Evolutionary conservation across 2,329 filamentous ascomycete genomes (phyloP), one percentile per base, ranked within the genome.

Genomic region (Coniochaeta pulveracea): DNA sequence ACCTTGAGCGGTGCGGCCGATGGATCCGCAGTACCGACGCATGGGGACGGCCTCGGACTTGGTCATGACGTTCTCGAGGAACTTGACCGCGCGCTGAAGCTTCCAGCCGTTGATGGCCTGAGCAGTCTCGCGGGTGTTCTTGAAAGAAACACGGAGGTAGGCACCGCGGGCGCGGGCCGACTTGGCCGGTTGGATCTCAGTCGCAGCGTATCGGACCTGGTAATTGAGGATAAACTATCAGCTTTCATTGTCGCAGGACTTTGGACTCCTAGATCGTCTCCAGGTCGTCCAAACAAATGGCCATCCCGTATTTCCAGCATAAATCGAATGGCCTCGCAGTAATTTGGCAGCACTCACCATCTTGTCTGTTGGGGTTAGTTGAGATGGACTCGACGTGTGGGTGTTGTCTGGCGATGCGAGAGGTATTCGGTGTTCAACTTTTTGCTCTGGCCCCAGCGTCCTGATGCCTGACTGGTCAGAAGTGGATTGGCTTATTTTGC

Each of bases 51-150:
- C 89, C 80, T 98, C 91, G 68, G 81, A 85, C 76, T 98, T 85
- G 68, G 81, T 82, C 69, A 85, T 77, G 56, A 98, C 91, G 67
- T 98, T 96, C 75, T 94, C 85, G 61, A 98, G 85, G 80, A 93
- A 98, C 61, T 80, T 79, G 52, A 95, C 70, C 57, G 91, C 91
- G 60, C 91, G 88, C 69, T 85, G 75, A 60, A 96, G 64, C 76
- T 95, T 95, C 86, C 86, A 94, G 69, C 89, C 89, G 71, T 91
- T 96, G 79, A 98, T 94, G 57, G 88, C 88, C 76, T 96, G 91
- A 48, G 93, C 91, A 51, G 89, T 95, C 76, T 98, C 93, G 61
- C 91, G 86, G 63, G 91, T 98, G 81, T 98, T 98, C 82, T 98
- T 98, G 85, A 95, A 98, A 55, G 85, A 93, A 55, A 96, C 89